Percentiles rank a stretch among this genome's conserved stretches.
Evolutionary conservation across 768 basidiomycete species (phyloP).

Genomic region (Coprinopsis strossmayeri): DNA sequence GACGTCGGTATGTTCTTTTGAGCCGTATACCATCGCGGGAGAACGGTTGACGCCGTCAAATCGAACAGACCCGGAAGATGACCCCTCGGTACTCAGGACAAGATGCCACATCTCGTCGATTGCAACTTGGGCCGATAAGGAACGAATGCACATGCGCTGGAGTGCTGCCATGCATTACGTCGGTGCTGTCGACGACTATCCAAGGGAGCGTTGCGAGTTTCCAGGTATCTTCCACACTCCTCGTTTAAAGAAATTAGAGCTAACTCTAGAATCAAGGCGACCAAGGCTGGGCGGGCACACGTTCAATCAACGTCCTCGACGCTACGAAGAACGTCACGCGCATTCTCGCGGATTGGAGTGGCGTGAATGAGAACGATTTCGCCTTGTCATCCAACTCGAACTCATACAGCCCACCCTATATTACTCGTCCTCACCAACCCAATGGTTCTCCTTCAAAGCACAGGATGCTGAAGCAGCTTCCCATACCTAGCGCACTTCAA

Average conservation of each 20-base stretch:
- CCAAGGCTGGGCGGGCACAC: constrained; percentile 65
- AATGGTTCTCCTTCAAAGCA: neutral
- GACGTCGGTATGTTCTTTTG: constrained; percentile 13
- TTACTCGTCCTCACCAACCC: no score
- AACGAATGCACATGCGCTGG: constrained; percentile 62
- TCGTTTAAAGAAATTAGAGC: constrained; percentile 27
- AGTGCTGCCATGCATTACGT: constrained; percentile 74
- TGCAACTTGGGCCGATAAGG: constrained; percentile 83
- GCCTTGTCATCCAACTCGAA: neutral
- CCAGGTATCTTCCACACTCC: constrained; percentile 23
- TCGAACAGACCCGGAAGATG: constrained; percentile 18
- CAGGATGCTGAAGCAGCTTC: neutral
- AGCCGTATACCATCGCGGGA: no score
- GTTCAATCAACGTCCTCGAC: constrained; percentile 61
- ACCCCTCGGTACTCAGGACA: constrained; percentile 1
- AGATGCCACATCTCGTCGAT: constrained; percentile 76
- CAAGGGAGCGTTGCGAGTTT: constrained; percentile 68
- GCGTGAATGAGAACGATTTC: constrained; percentile 15
- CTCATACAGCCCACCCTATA: neutral
- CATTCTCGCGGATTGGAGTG: constrained; percentile 49
- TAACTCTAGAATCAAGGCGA: no score
- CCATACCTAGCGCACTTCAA: neutral
- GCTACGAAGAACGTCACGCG: constrained; percentile 73
- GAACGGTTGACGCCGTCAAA: no score
- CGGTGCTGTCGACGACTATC: constrained; percentile 70